These are phyloP conservation scores for Termitomyces sp. DNA, from an alignment of 768 basidiomycete species.

Conservation along the genomic window DNA sequence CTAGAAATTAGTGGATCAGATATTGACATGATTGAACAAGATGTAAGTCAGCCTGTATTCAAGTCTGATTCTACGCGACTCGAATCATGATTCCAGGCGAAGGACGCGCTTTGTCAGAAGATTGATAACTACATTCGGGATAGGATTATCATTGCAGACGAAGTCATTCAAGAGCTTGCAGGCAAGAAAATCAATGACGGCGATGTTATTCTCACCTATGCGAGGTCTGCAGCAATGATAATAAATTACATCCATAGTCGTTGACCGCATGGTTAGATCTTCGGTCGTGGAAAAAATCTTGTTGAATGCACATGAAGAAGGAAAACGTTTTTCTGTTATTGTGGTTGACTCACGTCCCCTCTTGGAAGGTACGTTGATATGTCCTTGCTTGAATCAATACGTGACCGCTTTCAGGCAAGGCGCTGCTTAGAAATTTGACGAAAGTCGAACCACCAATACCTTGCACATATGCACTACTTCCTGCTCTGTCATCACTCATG, in stretches of 20 bases:
- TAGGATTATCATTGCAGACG: constrained; percentile 87
- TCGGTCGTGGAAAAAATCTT: constrained; percentile 92
- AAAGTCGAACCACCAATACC: constrained; percentile 55
- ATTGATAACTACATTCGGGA: constrained; percentile 95
- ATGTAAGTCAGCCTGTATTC: constrained; percentile 48
- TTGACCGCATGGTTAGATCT: constrained; percentile 47
- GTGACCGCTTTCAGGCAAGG: constrained; percentile 53
- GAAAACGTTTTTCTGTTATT: constrained; percentile 82
- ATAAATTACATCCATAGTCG: neutral
- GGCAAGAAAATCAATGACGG: constrained; percentile 93
- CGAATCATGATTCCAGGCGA: constrained; percentile 54
- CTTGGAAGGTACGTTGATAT: constrained; percentile 61
- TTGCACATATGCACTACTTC: constrained; percentile 89
- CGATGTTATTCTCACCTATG: constrained; percentile 90
- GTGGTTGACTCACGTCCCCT: constrained; percentile 94
- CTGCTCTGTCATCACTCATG: constrained; percentile 76
- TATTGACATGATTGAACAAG: constrained; percentile 92
- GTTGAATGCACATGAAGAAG: constrained; percentile 66
- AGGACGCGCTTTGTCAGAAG: constrained; percentile 72
- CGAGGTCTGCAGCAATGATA: constrained; percentile 48
- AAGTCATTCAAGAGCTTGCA: constrained; percentile 87
- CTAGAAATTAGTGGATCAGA: constrained; percentile 90
- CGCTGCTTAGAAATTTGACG: constrained; percentile 65
- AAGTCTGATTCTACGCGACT: neutral
- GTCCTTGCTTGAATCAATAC: neutral